Percentiles rank a stretch among this genome's conserved stretches.
Conservation (phyloP, 179 eudicot species). For the Heliamphora pulchella region DNA sequence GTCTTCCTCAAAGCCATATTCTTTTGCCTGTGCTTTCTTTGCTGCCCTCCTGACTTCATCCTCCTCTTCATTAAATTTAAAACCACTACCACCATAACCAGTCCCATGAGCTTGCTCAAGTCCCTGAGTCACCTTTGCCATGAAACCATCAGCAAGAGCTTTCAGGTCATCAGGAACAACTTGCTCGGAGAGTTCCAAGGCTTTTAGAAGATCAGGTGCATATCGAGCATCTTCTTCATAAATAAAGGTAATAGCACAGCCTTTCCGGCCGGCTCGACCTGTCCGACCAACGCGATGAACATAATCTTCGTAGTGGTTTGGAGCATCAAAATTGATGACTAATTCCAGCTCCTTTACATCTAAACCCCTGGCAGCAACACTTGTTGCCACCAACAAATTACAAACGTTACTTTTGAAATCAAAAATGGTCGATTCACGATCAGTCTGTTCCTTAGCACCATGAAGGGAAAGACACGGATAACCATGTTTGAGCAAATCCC, state of each 20-base stretch:
- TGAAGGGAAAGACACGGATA: constrained; percentile 92
- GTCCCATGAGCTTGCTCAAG: constrained; percentile 82
- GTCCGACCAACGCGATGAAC: constrained; percentile 95
- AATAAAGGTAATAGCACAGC: constrained; percentile 81
- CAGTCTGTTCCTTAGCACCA: constrained; percentile 91
- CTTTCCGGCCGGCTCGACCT: constrained; percentile 91
- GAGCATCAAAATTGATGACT: constrained; percentile 75
- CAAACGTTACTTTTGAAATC: constrained; percentile 93
- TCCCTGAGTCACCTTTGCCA: constrained; percentile 80
- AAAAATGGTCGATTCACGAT: constrained; percentile 87
- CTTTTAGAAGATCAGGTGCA: constrained; percentile 82
- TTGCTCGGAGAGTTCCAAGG: constrained; percentile 78
- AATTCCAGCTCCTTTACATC: constrained; percentile 94
- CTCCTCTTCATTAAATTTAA: constrained; percentile 87
- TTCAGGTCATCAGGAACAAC: constrained; percentile 74
- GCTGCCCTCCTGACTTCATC: constrained; percentile 90
- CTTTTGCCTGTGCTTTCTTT: constrained; percentile 89
- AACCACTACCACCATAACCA: constrained; percentile 95
- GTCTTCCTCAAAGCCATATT: constrained; percentile 81
- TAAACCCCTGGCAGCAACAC: constrained; percentile 89
- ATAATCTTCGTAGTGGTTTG: constrained; percentile 90
- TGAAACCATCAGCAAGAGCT: constrained; percentile 77
- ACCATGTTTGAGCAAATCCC: constrained; percentile 69
- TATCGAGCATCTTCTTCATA: constrained; percentile 72
- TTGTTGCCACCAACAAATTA: constrained; percentile 83